These are phyloP conservation scores for Cryptomeria japonica DNA, from an alignment of 75 land plant genomes.

Conservation along the genomic window DNA sequence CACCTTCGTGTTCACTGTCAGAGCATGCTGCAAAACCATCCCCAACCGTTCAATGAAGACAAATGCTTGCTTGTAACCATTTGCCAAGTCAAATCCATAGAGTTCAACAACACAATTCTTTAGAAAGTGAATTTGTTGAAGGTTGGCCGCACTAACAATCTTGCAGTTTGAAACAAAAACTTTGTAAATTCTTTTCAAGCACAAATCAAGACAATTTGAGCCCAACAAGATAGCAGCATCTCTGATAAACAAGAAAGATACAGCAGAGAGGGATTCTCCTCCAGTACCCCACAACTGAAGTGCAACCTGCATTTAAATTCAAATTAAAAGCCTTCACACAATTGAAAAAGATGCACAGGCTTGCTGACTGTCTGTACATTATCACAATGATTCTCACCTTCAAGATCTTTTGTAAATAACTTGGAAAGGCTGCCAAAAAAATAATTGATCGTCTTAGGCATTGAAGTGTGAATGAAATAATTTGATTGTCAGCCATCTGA, in stretches of 20 bases:
- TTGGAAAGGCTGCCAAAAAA: constrained; percentile 79
- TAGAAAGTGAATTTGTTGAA: constrained; percentile 67
- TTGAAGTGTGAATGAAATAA: constrained; percentile 61
- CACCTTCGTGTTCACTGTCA: constrained; percentile 86
- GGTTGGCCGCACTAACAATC: constrained; percentile 45
- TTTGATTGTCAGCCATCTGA: constrained; percentile 74
- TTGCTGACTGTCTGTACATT: neutral
- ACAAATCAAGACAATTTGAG: constrained; percentile 52
- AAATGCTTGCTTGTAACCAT: constrained; percentile 57
- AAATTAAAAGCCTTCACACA: neutral
- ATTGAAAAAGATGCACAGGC: neutral
- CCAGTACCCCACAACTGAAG: constrained; percentile 93
- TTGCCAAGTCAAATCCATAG: constrained; percentile 71
- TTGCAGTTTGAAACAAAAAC: constrained; percentile 54
- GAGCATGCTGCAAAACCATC: constrained; percentile 52
- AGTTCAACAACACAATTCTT: constrained; percentile 68
- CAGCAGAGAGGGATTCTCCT: constrained; percentile 48
- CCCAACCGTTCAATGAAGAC: constrained; percentile 59
- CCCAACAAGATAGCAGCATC: constrained; percentile 54
- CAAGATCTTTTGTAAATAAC: constrained; percentile 53
- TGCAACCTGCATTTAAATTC: constrained; percentile 48
- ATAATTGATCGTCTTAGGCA: constrained; percentile 66
- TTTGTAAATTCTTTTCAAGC: constrained; percentile 59
- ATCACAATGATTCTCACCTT: constrained; percentile 47
- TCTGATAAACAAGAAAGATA: constrained; percentile 55